phyloP scores from a whole-genome alignment of 768 basidiomycete species.

The Pisolithus microcarpus region DNA sequence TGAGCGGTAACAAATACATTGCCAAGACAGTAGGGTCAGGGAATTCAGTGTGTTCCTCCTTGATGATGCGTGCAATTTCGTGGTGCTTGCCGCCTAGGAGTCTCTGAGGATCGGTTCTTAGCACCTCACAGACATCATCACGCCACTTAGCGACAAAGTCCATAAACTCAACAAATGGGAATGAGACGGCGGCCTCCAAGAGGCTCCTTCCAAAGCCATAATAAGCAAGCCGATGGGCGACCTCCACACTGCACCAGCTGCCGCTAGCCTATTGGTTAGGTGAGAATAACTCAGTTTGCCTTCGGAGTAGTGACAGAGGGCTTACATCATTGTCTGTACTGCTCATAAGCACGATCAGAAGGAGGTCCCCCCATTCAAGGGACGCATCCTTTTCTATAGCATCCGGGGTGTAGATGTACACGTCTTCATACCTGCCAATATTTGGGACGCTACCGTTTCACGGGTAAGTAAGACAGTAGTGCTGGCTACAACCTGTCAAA shows the following conservation, averaged over 20 bases:
- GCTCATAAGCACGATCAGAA: not conserved
- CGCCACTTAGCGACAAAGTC: not conserved
- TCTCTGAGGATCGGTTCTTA: not conserved
- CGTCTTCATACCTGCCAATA: not conserved
- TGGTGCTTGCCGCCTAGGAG: not conserved
- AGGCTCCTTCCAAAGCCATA: not conserved
- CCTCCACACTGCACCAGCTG: not conserved
- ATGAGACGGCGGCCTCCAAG: not conserved
- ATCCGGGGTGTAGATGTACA: not conserved
- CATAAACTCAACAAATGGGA: not conserved
- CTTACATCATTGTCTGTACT: not conserved
- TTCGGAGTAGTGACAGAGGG: not conserved
- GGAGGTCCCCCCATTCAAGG: not conserved
- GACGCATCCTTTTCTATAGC: not conserved
- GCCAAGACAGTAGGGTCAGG: not conserved
- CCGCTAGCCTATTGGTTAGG: not conserved
- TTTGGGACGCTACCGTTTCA: too few species aligned
- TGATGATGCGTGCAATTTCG: not conserved
- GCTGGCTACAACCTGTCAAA: not conserved
- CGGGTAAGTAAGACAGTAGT: not conserved
- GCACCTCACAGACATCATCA: not conserved
- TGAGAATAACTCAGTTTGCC: not conserved
- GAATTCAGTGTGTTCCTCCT: not conserved
- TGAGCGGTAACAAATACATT: not conserved
- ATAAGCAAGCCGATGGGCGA: not conserved